Conservation (phyloP, 2,329 filamentous ascomycete species). For the Apiospora rasikravindrae region DNA sequence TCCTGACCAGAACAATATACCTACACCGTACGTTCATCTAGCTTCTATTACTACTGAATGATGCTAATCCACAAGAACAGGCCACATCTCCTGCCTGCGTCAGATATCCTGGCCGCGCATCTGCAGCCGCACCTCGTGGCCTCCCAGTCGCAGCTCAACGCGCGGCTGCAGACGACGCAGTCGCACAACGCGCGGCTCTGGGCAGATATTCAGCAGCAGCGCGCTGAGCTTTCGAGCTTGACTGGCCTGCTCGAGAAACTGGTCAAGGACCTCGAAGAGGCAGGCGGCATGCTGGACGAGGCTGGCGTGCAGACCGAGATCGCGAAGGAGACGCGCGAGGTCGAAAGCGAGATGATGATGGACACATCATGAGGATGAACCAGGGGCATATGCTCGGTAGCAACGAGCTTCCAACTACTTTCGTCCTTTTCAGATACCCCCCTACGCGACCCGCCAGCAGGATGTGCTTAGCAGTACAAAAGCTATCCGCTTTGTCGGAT, state of each 20-base stretch:
- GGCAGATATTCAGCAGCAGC: constrained; percentile 57
- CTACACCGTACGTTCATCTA: constrained; percentile 50
- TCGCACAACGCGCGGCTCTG: constrained; percentile 61
- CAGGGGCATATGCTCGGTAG: neutral
- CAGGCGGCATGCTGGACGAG: constrained; percentile 52
- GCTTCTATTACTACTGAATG: neutral
- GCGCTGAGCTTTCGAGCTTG: constrained; percentile 58
- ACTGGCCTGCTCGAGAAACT: constrained; percentile 55
- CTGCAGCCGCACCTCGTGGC: constrained; percentile 56
- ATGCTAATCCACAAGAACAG: constrained; percentile 31
- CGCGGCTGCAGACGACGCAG: constrained; percentile 61
- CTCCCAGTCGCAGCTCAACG: constrained; percentile 62
- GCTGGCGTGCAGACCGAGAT: constrained; percentile 51
- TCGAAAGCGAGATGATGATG: constrained; percentile 46
- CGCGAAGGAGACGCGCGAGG: constrained; percentile 54
- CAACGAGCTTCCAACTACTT: neutral
- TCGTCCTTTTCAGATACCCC: neutral
- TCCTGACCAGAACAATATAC: constrained; percentile 35
- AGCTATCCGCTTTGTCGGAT: neutral
- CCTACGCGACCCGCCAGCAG: neutral
- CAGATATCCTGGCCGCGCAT: constrained; percentile 59
- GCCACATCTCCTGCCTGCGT: constrained; percentile 62
- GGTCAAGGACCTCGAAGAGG: constrained; percentile 59
- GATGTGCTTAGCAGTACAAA: neutral
- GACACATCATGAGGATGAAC: neutral